Evolutionary conservation across 1,284 basidiomycete species (phyloP).

Genomic region (Ganoderma multipileum): DNA sequence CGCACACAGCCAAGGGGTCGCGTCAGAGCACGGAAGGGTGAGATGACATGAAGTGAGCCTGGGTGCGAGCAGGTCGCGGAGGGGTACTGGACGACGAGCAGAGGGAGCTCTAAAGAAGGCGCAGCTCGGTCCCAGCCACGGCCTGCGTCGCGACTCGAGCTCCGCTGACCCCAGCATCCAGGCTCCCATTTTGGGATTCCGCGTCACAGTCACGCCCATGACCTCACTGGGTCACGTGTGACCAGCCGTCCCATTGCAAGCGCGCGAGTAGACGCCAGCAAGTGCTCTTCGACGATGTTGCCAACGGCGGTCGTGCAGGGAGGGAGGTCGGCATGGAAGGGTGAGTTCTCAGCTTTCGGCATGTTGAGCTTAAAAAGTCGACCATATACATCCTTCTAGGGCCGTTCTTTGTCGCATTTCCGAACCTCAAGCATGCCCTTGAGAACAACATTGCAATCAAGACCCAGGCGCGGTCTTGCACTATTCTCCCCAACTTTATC

Average conservation of each 20-base stretch:
- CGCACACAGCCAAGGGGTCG: background rate
- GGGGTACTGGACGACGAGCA: slow-evolving; percentile 21
- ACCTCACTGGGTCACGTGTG: slow-evolving; percentile 22
- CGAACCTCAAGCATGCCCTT: slow-evolving; percentile 86
- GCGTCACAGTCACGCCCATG: slow-evolving; percentile 9
- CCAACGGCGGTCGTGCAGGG: slow-evolving; percentile 42
- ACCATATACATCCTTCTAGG: slow-evolving; percentile 55
- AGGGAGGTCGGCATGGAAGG: slow-evolving; percentile 51
- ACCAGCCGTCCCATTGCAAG: background rate
- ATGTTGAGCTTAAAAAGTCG: background rate
- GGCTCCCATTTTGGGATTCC: background rate
- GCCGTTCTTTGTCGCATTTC: slow-evolving; percentile 95
- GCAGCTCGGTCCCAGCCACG: background rate
- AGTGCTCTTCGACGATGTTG: slow-evolving; percentile 34
- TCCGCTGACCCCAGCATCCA: background rate
- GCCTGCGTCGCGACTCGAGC: background rate
- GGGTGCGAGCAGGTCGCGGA: slow-evolving; percentile 17
- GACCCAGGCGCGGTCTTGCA: slow-evolving; percentile 91
- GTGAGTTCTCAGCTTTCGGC: slow-evolving; percentile 30
- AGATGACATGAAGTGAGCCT: background rate
- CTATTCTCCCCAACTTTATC: slow-evolving; percentile 94
- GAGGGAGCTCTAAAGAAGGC: background rate
- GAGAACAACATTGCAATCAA: slow-evolving; percentile 87
- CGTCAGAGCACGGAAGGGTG: slow-evolving; percentile 1
- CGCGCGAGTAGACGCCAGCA: slow-evolving; percentile 10